phyloP scores from a whole-genome alignment of 371 early-diverging fungal species.

The Entomophthora muscae region DNA sequence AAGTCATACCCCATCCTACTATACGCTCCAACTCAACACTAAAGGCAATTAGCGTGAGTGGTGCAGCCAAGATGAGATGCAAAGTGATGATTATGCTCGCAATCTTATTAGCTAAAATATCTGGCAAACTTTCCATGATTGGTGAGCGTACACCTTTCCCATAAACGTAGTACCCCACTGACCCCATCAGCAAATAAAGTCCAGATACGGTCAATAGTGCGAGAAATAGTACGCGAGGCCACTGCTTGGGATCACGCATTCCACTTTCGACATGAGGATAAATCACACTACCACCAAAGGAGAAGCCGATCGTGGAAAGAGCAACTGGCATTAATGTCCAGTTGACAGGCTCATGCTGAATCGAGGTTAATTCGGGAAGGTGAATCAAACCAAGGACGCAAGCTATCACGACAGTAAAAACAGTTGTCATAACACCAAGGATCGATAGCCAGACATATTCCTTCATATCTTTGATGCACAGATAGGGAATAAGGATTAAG shows the following conservation, averaged over 20 bases:
- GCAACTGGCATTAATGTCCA: slow-evolving; percentile 9
- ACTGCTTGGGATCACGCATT: slow-evolving; percentile 39
- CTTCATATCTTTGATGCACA: not conserved
- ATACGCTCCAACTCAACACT: slow-evolving; percentile 36
- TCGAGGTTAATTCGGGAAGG: slow-evolving; percentile 9
- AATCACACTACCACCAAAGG: slow-evolving; percentile 61
- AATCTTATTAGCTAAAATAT: slow-evolving; percentile 33
- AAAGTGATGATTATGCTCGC: slow-evolving; percentile 57
- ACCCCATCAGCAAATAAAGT: slow-evolving; percentile 57
- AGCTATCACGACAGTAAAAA: slow-evolving; percentile 22
- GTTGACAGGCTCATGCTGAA: not conserved
- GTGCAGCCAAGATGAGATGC: slow-evolving; percentile 66
- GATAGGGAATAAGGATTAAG: not conserved
- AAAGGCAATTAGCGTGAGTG: slow-evolving; percentile 60
- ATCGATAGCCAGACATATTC: slow-evolving; percentile 17
- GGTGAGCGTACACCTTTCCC: slow-evolving; percentile 44
- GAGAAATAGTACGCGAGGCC: slow-evolving; percentile 44
- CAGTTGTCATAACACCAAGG: slow-evolving; percentile 30
- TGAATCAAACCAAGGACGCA: slow-evolving; percentile 19
- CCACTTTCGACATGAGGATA: slow-evolving; percentile 32
- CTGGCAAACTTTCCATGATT: slow-evolving; percentile 45
- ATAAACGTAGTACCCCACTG: slow-evolving; percentile 66
- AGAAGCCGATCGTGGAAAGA: slow-evolving; percentile 48
- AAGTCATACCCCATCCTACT: slow-evolving; percentile 25
- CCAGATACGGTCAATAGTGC: slow-evolving; percentile 52